Conservation (phyloP, 2,329 filamentous ascomycete genomes). For the Xylariaceae sp. region DNA sequence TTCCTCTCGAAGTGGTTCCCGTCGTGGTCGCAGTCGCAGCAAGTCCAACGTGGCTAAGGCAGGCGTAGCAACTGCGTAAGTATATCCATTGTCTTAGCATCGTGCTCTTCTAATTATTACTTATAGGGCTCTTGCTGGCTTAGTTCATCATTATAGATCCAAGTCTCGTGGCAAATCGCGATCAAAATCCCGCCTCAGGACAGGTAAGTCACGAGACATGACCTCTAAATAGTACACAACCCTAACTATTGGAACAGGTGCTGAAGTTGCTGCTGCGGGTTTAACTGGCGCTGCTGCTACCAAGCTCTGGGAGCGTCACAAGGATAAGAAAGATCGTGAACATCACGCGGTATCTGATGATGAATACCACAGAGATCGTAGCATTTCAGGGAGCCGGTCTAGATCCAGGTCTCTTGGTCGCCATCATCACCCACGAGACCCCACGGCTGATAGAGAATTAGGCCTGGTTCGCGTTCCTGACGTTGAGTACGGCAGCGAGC, state of each 20-base stretch:
- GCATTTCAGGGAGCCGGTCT: constrained; percentile 54
- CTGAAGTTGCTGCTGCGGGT: constrained; percentile 66
- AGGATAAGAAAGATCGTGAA: constrained; percentile 64
- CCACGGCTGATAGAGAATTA: constrained; percentile 68
- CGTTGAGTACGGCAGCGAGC: constrained; percentile 69
- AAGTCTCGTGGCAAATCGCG: constrained; percentile 51
- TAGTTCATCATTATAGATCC: constrained; percentile 65
- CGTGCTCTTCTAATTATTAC: neutral
- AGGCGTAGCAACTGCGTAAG: constrained; percentile 59
- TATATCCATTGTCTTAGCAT: constrained; percentile 6
- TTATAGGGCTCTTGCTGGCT: constrained; percentile 58
- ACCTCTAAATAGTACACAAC: neutral
- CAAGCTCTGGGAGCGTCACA: constrained; percentile 66
- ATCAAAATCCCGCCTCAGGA: constrained; percentile 49
- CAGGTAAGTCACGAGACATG: constrained; percentile 46
- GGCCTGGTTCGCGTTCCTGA: constrained; percentile 56
- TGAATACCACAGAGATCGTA: constrained; percentile 48
- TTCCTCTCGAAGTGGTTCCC: constrained; percentile 52
- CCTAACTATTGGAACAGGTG: constrained; percentile 42
- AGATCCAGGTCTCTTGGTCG: constrained; percentile 46
- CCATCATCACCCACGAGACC: constrained; percentile 56
- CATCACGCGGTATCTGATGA: constrained; percentile 45
- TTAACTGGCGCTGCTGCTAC: constrained; percentile 66
- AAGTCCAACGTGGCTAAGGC: constrained; percentile 58
- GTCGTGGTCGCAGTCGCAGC: constrained; percentile 52